phyloP scores from a whole-genome alignment of 1,139 yeast genomes.

The Kurtzmaniella quercitrusa region DNA sequence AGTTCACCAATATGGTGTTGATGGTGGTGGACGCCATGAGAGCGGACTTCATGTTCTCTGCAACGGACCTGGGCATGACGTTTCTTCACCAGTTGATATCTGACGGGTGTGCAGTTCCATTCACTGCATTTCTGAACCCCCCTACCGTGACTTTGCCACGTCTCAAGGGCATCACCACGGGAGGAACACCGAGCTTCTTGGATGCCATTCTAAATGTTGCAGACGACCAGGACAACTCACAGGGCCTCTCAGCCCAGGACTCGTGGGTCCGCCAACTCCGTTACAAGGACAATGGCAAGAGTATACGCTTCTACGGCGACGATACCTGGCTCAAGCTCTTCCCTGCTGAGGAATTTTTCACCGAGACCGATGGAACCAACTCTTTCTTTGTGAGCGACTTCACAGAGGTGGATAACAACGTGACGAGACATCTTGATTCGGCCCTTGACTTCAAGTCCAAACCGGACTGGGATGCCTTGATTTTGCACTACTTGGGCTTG shows the following conservation, averaged over 20 bases:
- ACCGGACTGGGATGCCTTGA: conserved; percentile 73
- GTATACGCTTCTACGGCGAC: conserved; percentile 85
- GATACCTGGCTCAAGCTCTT: conserved; percentile 95
- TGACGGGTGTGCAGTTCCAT: conserved; percentile 72
- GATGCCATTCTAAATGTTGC: conserved; percentile 92
- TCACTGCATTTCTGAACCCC: conserved; percentile 85
- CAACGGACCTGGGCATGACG: conserved; percentile 51
- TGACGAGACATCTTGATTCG: conserved; percentile 73
- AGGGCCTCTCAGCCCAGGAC: conserved; percentile 72
- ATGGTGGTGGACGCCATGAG: conserved; percentile 94
- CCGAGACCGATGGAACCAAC: conserved; percentile 76
- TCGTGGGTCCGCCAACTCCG: conserved; percentile 79
- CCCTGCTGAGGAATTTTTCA: conserved; percentile 55
- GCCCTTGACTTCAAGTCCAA: conserved; percentile 38
- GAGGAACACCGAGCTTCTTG: conserved; percentile 73
- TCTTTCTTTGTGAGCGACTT: conserved; percentile 94
- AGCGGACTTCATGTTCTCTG: conserved; percentile 76
- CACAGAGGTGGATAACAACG: conserved; percentile 89
- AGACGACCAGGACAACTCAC: conserved; percentile 75
- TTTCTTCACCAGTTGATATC: conserved; percentile 65
- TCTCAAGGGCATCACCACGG: conserved; percentile 75
- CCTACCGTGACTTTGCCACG: conserved; percentile 83
- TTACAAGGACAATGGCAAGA: conserved; percentile 27
- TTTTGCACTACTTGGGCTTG: conserved; percentile 85
- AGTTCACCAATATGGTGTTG: conserved; percentile 65